phyloP scores from a whole-genome alignment of 192 early-diverging fungal species.

The Coemansia reversa region DNA sequence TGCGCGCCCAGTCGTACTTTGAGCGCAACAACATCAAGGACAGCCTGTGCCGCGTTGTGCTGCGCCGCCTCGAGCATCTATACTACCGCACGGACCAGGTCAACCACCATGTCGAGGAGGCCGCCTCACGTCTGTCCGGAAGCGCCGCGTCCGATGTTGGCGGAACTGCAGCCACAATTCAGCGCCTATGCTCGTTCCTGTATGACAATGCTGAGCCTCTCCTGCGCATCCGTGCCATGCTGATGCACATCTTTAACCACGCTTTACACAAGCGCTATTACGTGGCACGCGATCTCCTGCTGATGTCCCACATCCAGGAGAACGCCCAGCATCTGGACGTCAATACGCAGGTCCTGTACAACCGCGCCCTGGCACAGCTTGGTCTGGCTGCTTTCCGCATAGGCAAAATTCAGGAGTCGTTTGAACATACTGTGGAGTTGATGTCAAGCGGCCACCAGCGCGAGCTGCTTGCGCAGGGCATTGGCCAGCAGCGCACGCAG shows the following conservation, averaged over 20 bases:
- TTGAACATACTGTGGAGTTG: slow-evolving; percentile 87
- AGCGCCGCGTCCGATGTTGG: slow-evolving; percentile 32
- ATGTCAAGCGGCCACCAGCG: slow-evolving; percentile 78
- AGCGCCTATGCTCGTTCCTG: slow-evolving; percentile 81
- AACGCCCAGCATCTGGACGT: slow-evolving; percentile 84
- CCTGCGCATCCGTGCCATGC: slow-evolving; percentile 89
- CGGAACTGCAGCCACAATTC: slow-evolving; percentile 66
- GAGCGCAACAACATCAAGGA: slow-evolving; percentile 62
- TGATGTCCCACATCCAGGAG: slow-evolving; percentile 99
- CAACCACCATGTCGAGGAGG: slow-evolving; percentile 60
- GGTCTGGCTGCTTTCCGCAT: slow-evolving; percentile 95
- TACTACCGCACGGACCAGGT: slow-evolving; percentile 98
- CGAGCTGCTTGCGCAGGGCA: slow-evolving; percentile 93
- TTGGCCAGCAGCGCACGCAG: slow-evolving; percentile 70
- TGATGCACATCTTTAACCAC: slow-evolving; percentile 97
- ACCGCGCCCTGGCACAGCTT: slow-evolving; percentile 94
- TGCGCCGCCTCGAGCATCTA: slow-evolving; percentile 91
- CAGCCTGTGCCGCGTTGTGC: slow-evolving; percentile 68
- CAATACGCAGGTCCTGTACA: slow-evolving; percentile 91
- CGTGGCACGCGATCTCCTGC: slow-evolving; percentile 88
- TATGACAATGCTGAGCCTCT: slow-evolving; percentile 83
- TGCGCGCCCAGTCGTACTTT: slow-evolving; percentile 87
- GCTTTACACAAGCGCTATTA: slow-evolving; percentile 96
- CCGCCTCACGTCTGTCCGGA: slow-evolving; percentile 56
- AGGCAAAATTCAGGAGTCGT: slow-evolving; percentile 87